Conservation (phyloP, 306 rosid species). For the Lathyrus oleraceus region DNA sequence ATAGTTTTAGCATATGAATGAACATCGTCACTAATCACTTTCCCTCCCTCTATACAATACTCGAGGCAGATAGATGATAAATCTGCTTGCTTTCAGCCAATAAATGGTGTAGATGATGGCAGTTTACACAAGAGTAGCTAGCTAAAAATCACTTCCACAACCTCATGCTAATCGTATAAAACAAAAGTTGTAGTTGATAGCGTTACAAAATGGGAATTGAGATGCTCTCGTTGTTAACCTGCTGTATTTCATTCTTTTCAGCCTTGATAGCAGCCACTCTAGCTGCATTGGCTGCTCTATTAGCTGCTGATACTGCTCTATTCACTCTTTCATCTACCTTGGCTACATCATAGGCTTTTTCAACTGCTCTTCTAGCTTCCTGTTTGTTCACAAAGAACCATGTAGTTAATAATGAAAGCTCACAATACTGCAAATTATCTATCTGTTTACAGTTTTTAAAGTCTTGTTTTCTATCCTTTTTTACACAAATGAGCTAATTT, state of each 20-base stretch:
- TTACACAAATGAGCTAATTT: neutral
- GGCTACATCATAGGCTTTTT: conserved; percentile 82
- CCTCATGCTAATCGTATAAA: conserved; percentile 20
- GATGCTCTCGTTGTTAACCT: conserved; percentile 47
- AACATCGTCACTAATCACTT: conserved; percentile 25
- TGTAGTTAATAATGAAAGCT: neutral
- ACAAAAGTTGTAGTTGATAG: conserved; percentile 31
- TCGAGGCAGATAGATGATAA: conserved; percentile 34
- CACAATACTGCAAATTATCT: neutral
- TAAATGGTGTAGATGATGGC: conserved; percentile 23
- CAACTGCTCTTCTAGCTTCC: conserved; percentile 94
- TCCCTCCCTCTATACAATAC: conserved; percentile 45
- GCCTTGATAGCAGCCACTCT: conserved; percentile 94
- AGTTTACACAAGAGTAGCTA: conserved; percentile 22
- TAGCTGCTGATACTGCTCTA: conserved; percentile 86
- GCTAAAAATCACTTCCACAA: conserved; percentile 32
- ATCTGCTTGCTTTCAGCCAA: conserved; percentile 29
- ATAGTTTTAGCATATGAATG: conserved; percentile 38
- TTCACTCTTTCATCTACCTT: conserved; percentile 98
- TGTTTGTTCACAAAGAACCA: conserved; percentile 38
- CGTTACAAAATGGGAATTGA: conserved; percentile 57
- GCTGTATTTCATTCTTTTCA: conserved; percentile 79
- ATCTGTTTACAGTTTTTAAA: neutral
- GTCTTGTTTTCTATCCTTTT: neutral
- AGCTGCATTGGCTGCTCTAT: conserved; percentile 95